Percentiles rank a stretch among this genome's conserved stretches.
These are phyloP conservation scores for Aspergillus funiculosus DNA, from an alignment of 495 filamentous ascomycete species.

Conservation along the genomic window DNA sequence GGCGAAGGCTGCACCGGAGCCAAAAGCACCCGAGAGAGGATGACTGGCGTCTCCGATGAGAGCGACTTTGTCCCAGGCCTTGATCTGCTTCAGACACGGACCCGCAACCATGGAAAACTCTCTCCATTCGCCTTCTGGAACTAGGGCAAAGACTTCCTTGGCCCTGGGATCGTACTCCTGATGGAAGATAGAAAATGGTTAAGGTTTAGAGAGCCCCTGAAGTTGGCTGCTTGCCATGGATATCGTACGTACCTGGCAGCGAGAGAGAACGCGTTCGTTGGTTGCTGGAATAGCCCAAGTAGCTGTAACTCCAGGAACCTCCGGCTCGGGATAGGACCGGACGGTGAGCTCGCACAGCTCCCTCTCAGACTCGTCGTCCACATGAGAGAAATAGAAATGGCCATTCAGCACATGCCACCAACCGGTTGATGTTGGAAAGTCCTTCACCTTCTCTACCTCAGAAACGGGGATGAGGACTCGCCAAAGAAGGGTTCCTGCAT, in stretches of 20 bases:
- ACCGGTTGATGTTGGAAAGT: conserved; percentile 33
- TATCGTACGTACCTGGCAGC: background rate
- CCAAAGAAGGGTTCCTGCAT: background rate
- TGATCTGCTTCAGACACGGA: conserved; percentile 29
- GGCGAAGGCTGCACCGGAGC: conserved; percentile 47
- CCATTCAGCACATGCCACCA: conserved; percentile 45
- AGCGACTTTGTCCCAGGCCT: conserved; percentile 40
- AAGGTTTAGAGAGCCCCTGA: too few relatives aligned
- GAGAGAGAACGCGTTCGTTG: conserved; percentile 22
- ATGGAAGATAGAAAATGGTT: background rate
- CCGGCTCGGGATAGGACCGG: conserved; percentile 20
- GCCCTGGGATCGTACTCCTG: conserved; percentile 2
- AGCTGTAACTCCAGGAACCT: conserved; percentile 29
- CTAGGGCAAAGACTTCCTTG: background rate
- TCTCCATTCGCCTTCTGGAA: background rate
- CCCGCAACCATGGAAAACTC: conserved; percentile 3
- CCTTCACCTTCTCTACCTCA: conserved; percentile 25
- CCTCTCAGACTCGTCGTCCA: conserved; percentile 29
- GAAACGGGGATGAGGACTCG: background rate
- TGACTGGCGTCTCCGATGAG: conserved; percentile 48
- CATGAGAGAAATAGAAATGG: conserved; percentile 40
- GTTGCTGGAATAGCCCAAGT: conserved; percentile 44
- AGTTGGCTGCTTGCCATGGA: background rate
- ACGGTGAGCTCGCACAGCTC: conserved; percentile 23
- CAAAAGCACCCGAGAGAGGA: conserved; percentile 43